Evolutionary conservation across 2,329 filamentous ascomycete species (phyloP).

Genomic region (Fusarium ambrosium): DNA sequence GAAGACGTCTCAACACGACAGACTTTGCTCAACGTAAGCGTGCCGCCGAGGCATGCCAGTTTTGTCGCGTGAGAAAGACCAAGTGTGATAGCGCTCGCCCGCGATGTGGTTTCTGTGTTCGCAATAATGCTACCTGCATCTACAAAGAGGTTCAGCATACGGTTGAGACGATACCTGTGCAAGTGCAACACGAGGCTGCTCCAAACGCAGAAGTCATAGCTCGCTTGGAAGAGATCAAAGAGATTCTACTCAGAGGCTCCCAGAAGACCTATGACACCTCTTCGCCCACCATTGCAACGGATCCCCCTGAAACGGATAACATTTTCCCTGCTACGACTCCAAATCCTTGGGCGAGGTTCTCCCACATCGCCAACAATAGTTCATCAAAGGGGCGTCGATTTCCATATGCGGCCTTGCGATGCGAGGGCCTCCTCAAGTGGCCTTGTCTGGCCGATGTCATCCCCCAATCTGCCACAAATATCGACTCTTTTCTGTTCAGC

Average conservation of each 20-base stretch:
- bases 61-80: not conserved
- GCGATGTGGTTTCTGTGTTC: not conserved
- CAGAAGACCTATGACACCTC: not conserved
- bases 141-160: not conserved
- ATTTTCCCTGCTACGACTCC: not conserved
- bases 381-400: not conserved
- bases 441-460: not conserved
- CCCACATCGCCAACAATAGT: not conserved
- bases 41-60: not conserved
- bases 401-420: not conserved
- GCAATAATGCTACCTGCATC: not conserved
- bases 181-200: not conserved
- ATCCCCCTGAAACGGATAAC: not conserved
- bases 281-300: not conserved
- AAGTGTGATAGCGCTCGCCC: not conserved
- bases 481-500: not conserved
- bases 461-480: not conserved
- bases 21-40: not conserved
- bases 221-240: not conserved
- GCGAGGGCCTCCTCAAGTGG: not conserved
- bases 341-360: not conserved
- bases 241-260: not conserved
- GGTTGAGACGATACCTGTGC: not conserved
- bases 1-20: not conserved
- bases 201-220: not conserved